A percentile compares a stretch with the other conserved stretches of the same genome.
Conservation (phyloP, 139 green algal genomes). For the Zygnema cylindricum region DNA sequence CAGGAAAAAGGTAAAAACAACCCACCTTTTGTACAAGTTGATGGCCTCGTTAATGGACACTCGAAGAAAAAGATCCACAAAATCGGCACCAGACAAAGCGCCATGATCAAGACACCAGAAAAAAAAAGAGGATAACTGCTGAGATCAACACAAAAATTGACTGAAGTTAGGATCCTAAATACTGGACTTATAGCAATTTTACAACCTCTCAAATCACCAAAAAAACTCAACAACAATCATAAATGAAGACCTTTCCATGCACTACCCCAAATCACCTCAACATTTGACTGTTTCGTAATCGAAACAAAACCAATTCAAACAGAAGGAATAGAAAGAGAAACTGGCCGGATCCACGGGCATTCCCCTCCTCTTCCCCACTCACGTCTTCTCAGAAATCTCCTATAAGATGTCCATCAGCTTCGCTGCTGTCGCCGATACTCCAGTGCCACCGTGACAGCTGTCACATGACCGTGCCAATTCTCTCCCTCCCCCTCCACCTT, state of each 20-base stretch:
- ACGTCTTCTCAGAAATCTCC: conserved; percentile 71
- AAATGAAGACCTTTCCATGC: too few species aligned
- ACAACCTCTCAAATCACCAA: background rate
- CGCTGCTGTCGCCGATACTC: conserved; percentile 65
- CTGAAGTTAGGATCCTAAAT: too few species aligned
- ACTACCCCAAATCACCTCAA: too few species aligned
- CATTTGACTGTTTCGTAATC: too few species aligned
- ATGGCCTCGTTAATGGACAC: conserved; percentile 90
- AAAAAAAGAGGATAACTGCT: too few species aligned
- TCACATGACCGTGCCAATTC: conserved; percentile 97
- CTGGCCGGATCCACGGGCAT: background rate
- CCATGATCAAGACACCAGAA: too few species aligned
- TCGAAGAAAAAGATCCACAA: conserved; percentile 98
- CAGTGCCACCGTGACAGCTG: conserved; percentile 89
- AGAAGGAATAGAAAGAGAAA: background rate
- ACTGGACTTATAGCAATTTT: background rate
- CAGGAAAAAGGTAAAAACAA: background rate
- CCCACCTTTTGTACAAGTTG: conserved; percentile 83
- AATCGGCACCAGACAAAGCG: conserved; percentile 72
- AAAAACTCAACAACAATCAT: background rate
- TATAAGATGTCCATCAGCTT: conserved; percentile 94
- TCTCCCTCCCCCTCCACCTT: conserved; percentile 90
- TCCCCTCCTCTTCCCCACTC: conserved; percentile 7
- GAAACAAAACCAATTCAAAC: too few species aligned
- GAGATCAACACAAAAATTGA: background rate